Conservation (phyloP, 305 asterid genomes). For the Striga hermonthica region DNA sequence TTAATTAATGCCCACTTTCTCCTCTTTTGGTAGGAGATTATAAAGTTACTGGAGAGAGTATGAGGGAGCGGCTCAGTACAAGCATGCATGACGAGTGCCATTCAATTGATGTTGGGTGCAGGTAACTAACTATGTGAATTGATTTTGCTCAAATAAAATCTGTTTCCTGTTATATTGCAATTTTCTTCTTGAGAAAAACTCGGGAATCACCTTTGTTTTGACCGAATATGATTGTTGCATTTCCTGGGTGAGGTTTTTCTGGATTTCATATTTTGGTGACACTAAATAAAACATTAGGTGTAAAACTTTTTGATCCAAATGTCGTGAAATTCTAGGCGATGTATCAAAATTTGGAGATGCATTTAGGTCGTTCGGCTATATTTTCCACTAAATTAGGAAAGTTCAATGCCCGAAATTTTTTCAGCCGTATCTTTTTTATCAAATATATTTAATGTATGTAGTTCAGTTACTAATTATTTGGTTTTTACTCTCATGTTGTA, state of each 20-base stretch:
- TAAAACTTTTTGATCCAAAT: no score
- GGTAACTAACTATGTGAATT: slow-evolving; percentile 43
- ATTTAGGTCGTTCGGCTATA: no score
- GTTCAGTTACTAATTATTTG: no score
- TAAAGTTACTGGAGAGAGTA: slow-evolving; percentile 73
- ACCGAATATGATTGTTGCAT: not conserved
- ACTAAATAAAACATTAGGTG: no score
- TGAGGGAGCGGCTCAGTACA: slow-evolving; percentile 70
- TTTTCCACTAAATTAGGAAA: no score
- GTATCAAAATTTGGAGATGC: no score
- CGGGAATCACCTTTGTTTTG: slow-evolving; percentile 5
- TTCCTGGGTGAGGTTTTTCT: not conserved
- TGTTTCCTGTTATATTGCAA: slow-evolving; percentile 11
- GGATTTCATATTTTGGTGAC: no score
- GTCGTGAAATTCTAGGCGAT: no score
- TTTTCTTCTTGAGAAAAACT: slow-evolving; percentile 8
- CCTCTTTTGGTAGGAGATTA: slow-evolving; percentile 48
- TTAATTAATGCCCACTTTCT: not conserved
- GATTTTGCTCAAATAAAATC: not conserved
- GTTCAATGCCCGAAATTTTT: no score
- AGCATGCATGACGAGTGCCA: slow-evolving; percentile 78
- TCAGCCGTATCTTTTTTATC: no score
- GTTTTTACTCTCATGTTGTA: no score
- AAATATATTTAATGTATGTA: no score
- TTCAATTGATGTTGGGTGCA: slow-evolving; percentile 63